Evolutionary conservation across 139 green algal genomes (phyloP).

Genomic region (Yamagishiella unicocca): DNA sequence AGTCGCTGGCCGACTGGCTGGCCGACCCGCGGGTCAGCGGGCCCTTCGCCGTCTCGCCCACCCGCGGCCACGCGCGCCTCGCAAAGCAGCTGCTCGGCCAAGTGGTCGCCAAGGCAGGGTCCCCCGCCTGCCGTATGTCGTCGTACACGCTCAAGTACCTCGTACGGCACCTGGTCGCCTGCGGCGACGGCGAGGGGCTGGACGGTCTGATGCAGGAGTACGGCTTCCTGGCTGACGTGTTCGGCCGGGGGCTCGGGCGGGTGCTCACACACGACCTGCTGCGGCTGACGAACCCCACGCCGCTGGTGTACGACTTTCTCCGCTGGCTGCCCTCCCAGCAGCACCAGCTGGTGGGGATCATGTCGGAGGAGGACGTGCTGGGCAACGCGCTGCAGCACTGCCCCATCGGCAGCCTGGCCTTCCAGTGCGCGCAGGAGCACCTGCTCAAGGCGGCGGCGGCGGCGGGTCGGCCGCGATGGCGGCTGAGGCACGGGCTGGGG

Average conservation of each 20-base stretch:
- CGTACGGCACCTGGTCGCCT: slow-evolving; percentile 32
- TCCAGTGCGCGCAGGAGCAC: not conserved
- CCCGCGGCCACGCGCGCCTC: not conserved
- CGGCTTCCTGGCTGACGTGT: slow-evolving; percentile 9
- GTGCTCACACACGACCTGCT: not conserved
- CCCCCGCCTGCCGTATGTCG: not conserved
- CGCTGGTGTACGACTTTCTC: not conserved
- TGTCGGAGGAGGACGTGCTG: not conserved
- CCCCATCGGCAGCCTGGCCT: not conserved
- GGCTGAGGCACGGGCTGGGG: slow-evolving; percentile 11
- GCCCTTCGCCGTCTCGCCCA: not conserved
- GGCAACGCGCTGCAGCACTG: not conserved
- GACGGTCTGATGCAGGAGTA: not conserved
- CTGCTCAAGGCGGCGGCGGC: not conserved
- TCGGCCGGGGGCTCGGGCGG: not conserved
- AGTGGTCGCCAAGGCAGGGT: not conserved
- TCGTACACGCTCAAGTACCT: slow-evolving; percentile 41
- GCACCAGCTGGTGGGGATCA: not conserved
- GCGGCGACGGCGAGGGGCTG: not conserved
- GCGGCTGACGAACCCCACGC: not conserved
- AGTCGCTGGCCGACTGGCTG: slow-evolving; percentile 48
- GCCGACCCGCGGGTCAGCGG: slow-evolving; percentile 3
- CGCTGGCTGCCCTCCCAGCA: not conserved
- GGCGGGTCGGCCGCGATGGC: not conserved
- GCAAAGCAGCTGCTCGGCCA: not conserved